Evolutionary conservation across 1,284 basidiomycete genomes (phyloP), one percentile per base, ranked within the genome.

Genomic region (Papiliotrema terrestris): DNA sequence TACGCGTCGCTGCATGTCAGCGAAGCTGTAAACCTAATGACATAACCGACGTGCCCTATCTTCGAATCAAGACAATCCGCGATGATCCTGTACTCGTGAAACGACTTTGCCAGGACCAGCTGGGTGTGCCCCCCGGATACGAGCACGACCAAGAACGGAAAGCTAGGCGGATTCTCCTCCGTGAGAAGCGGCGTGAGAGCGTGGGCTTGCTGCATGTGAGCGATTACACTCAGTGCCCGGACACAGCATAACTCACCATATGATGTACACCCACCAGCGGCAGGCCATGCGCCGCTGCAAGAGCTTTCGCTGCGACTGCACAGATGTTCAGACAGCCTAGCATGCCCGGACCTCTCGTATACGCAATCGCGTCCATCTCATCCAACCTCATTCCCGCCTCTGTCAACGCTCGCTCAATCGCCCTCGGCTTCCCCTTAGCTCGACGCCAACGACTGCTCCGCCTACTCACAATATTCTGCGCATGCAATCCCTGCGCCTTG

Each of bases 91-190:
- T 90, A 95, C 0, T 79, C 74, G 3, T 78, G 79, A 20, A 75
- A 71, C 0, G 84, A 84, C 0, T 72, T 79, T 1, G 86, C 88
- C 11, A 94, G 84, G 0, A 96, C 81, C 22, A 96, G 81, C 45
- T 95, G 80, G 0, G 93, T 93, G 70, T 97, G 93, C 1, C 93
- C 93, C 20, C 94, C 94, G 0, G 90, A 92, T 48, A 94, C 81
- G 23, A 97, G 81, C 13, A 96, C 80, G 0, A 88, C 87, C 37
- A 96, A 81, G 78, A 94, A 96, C 0, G 94, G 94, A 69, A 87
- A 96, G 14, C 68, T 63, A 0, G 90, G 89, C 4, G 79, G 77
- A 19, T 79, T 66, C 1, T 59, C 37, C 35, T 78, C 70, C 0
- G 92, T 93, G 11, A 96, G 81, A 25, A 91, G 75, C 0, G 89